Percentiles rank a stretch among this genome's conserved stretches.
phyloP scores from a whole-genome alignment of 73 alveolate species.

The Tetrahymena malaccensis region DNA sequence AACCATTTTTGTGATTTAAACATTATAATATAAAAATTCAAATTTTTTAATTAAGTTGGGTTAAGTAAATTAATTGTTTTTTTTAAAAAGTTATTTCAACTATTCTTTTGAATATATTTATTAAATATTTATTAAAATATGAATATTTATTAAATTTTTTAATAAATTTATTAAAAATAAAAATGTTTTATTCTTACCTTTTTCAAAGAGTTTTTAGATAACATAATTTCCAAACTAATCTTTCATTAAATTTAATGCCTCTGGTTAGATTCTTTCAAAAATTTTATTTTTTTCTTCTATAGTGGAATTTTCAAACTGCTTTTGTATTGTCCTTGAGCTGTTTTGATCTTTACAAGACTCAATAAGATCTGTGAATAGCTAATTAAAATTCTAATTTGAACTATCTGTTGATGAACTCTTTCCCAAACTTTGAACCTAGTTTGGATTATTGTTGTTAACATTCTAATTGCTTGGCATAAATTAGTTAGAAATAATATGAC shows the following conservation, averaged over 20 bases:
- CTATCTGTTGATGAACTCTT: neutral
- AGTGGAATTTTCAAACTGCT: neutral
- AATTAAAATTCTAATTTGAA: neutral
- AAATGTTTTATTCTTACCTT: neutral
- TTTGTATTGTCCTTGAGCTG: neutral
- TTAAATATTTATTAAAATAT: no score
- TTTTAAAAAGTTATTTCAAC: no score
- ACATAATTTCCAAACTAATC: neutral
- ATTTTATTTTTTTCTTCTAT: neutral
- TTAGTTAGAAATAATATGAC: neutral
- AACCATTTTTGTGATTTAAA: no score
- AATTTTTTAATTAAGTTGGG: no score
- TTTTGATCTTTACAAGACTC: neutral
- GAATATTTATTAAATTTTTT: no score
- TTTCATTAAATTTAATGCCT: neutral
- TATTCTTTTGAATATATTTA: no score
- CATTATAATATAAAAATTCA: no score
- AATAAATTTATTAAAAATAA: no score
- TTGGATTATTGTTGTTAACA: neutral
- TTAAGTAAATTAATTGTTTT: no score
- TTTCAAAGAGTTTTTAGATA: neutral
- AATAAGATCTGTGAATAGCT: neutral
- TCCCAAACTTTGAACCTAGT: neutral
- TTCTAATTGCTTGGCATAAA: neutral
- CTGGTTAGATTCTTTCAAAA: neutral